Conservation (phyloP, 148 eudicot species). For the Selenicereus undatus region DNA sequence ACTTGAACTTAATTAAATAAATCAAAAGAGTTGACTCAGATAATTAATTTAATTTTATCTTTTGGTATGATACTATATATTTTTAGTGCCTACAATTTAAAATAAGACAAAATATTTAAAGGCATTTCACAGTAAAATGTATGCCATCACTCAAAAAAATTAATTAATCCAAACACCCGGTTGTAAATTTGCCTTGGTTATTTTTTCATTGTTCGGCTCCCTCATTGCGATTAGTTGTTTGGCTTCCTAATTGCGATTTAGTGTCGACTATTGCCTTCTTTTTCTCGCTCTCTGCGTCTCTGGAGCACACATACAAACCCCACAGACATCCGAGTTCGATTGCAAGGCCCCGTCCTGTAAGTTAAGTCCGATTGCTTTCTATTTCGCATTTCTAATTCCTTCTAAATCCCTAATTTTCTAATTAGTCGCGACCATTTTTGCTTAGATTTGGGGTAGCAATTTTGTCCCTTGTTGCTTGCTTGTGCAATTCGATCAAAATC, state of each 20-base stretch:
- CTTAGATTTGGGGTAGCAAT: neutral
- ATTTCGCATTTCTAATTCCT: neutral
- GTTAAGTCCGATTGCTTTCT: neutral
- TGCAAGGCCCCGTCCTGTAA: neutral
- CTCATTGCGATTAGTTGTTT: neutral
- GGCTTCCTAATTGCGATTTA: neutral
- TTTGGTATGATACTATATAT: too few species aligned
- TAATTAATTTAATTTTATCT: too few species aligned
- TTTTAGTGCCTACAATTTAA: too few species aligned
- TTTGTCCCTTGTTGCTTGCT: neutral
- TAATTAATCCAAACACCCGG: too few species aligned
- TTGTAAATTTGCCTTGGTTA: too few species aligned
- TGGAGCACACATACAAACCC: neutral
- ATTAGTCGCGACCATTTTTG: neutral
- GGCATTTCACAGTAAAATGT: too few species aligned
- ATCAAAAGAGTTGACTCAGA: too few species aligned
- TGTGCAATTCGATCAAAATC: neutral
- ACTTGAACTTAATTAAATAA: too few species aligned
- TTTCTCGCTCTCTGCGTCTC: neutral
- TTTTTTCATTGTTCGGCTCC: neutral
- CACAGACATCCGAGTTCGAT: neutral
- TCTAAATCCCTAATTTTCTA: neutral
- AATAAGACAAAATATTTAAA: too few species aligned
- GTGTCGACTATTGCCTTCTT: too few species aligned
- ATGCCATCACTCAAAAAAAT: too few species aligned